Conservation (phyloP, 495 filamentous ascomycete genomes). For the Evernia prunastri region DNA sequence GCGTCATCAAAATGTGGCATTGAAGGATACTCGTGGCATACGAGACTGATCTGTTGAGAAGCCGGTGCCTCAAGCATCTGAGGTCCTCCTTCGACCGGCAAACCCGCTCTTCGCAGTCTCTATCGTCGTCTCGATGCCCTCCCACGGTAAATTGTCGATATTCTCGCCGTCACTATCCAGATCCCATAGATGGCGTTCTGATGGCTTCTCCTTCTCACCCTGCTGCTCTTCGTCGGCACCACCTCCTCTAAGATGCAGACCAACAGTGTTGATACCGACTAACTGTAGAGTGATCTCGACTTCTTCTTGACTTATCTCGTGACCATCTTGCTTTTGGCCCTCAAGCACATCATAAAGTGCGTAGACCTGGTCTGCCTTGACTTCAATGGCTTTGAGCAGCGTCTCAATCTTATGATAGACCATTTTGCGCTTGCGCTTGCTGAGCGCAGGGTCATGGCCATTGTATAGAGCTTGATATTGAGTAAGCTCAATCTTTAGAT, state of each 20-base stretch:
- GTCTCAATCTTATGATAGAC: conserved; percentile 58
- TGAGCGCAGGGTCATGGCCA: conserved; percentile 59
- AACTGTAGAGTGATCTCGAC: conserved; percentile 62
- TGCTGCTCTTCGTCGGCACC: conserved; percentile 6
- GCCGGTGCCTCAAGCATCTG: conserved; percentile 1
- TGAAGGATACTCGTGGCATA: neutral
- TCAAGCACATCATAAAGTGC: conserved; percentile 84
- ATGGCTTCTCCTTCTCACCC: conserved; percentile 1
- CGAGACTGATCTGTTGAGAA: neutral
- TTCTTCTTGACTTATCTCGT: conserved; percentile 58
- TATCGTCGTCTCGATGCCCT: conserved; percentile 47
- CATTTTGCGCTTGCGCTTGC: conserved; percentile 60
- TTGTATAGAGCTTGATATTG: conserved; percentile 56
- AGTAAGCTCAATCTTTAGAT: conserved; percentile 63
- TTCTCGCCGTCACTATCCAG: conserved; percentile 25
- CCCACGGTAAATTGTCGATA: conserved; percentile 42
- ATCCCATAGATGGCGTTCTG: conserved; percentile 21
- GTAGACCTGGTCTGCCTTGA: conserved; percentile 84
- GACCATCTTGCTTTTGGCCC: conserved; percentile 60
- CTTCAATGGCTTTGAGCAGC: conserved; percentile 59
- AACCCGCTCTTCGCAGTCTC: conserved; percentile 35
- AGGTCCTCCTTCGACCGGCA: conserved; percentile 12
- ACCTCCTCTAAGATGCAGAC: conserved; percentile 15
- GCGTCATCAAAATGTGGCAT: neutral
- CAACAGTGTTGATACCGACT: conserved; percentile 43